Conservation (phyloP, 345 rosid genomes). For the Gossypium ekmanianum region DNA sequence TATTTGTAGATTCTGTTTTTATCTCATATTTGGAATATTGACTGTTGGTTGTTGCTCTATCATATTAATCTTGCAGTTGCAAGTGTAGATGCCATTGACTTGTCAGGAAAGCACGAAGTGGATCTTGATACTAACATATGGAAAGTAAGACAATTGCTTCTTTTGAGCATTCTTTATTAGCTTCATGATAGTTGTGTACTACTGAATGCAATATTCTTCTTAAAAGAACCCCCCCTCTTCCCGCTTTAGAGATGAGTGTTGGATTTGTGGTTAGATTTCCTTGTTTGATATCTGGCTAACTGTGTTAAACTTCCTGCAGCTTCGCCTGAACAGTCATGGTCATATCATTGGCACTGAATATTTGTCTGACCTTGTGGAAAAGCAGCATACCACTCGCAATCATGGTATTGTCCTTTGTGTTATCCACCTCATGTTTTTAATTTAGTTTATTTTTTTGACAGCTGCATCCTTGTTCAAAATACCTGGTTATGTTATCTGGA, state of each 20-base stretch:
- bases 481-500: background rate
- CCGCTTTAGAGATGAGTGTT: background rate
- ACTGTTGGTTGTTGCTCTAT: constrained; percentile 10
- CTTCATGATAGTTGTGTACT: background rate
- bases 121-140: constrained; percentile 97
- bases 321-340: constrained; percentile 77
- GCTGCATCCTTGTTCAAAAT: background rate
- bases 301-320: constrained; percentile 53
- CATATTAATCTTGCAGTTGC: constrained; percentile 46
- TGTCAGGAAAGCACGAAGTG: constrained; percentile 99
- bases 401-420: constrained; percentile 54
- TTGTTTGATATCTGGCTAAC: constrained; percentile 22
- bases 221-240: background rate
- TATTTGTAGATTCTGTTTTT: background rate
- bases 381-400: constrained; percentile 60
- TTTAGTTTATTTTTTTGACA: background rate
- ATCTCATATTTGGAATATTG: constrained; percentile 8
- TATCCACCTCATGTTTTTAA: background rate
- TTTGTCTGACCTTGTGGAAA: constrained; percentile 90
- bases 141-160: constrained; percentile 55
- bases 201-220: constrained; percentile 3
- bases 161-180: background rate
- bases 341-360: constrained; percentile 91
- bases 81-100: constrained; percentile 97
- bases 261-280: background rate